A percentile compares a stretch with the other conserved stretches of the same genome.
Evolutionary conservation across 805 yeast genomes (phyloP).

Genomic region (Kodamaea leandrae): DNA sequence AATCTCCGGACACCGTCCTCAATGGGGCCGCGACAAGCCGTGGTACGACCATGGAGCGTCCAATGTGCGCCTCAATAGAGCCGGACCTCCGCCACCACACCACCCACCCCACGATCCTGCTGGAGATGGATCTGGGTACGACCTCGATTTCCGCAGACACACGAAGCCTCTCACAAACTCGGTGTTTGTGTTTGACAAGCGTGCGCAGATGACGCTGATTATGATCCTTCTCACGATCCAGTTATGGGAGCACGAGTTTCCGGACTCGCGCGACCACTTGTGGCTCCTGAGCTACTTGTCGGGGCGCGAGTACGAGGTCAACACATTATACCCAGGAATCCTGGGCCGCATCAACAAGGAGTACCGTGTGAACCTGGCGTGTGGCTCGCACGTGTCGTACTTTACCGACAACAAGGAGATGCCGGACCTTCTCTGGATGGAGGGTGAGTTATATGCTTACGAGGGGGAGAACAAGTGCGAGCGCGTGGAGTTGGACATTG

Average conservation of each 20-base stretch:
- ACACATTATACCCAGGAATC: constrained; percentile 11
- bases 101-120: not conserved
- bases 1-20: not conserved
- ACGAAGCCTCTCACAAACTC: not conserved
- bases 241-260: constrained; percentile 7
- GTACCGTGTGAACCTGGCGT: constrained; percentile 8
- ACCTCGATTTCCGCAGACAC: constrained; percentile 13
- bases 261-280: constrained; percentile 10
- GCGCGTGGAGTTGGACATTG: constrained; percentile 7
- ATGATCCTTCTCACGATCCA: constrained; percentile 11
- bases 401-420: constrained; percentile 11
- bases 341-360: constrained; percentile 9
- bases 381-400: constrained; percentile 11
- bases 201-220: constrained; percentile 9
- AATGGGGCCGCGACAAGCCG: not conserved
- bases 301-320: constrained; percentile 8
- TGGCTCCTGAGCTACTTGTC: constrained; percentile 13
- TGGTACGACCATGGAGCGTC: no score
- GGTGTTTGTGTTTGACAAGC: constrained; percentile 10
- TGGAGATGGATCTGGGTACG: not conserved
- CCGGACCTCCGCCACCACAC: not conserved
- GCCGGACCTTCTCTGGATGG: constrained; percentile 11
- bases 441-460: constrained; percentile 9
- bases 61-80: no score
- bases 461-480: constrained; percentile 6